Evolutionary conservation across 116 monocot genomes (phyloP).

Genomic region (Cymodocea nodosa): DNA sequence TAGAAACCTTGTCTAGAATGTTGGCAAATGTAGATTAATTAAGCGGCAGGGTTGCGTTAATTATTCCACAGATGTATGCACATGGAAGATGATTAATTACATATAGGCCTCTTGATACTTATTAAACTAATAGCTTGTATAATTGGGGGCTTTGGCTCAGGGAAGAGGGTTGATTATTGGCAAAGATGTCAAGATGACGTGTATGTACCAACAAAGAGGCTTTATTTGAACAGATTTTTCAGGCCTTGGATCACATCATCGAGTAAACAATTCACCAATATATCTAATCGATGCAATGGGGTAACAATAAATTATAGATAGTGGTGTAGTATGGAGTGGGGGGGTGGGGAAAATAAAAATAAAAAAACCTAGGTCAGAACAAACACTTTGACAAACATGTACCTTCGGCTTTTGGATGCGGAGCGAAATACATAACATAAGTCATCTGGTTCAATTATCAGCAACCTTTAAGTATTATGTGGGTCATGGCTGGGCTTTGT

Average conservation of each 20-base stretch:
- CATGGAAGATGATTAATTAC: conserved; percentile 1
- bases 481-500: neutral
- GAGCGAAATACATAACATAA: neutral
- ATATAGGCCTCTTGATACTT: neutral
- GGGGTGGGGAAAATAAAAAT: too few species aligned
- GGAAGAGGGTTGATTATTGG: conserved; percentile 3
- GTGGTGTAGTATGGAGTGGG: neutral
- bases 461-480: neutral
- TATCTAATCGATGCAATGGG: conserved; percentile 1
- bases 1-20: conserved; percentile 21
- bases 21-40: neutral
- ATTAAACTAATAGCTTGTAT: neutral
- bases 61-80: conserved; percentile 8
- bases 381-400: conserved; percentile 12
- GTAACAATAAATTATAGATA: neutral
- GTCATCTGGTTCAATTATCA: neutral
- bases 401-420: neutral
- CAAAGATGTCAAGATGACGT: conserved; percentile 15
- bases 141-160: conserved; percentile 6
- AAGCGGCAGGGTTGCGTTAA: too few species aligned
- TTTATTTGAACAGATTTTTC: conserved; percentile 17
- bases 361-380: conserved; percentile 16
- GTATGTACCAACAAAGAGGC: conserved; percentile 12
- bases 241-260: conserved; percentile 5
- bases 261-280: neutral